These are phyloP conservation scores for Penicillium bialowiezense DNA, from an alignment of 495 filamentous ascomycete genomes.

Conservation along the genomic window DNA sequence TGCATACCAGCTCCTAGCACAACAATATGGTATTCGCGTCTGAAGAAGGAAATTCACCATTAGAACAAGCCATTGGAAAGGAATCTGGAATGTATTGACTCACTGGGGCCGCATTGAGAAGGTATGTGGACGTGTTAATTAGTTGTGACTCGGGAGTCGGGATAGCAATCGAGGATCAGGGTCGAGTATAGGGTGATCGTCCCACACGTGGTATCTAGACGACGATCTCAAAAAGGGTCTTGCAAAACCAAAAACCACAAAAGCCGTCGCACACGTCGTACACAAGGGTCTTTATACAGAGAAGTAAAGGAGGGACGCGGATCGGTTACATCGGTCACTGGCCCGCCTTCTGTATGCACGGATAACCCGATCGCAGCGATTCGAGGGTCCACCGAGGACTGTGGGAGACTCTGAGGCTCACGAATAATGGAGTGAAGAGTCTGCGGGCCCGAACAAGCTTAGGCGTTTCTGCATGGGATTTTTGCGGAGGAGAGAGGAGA, in stretches of 20 bases:
- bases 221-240: background rate
- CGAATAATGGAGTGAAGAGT: background rate
- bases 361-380: slow-evolving; percentile 1
- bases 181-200: slow-evolving; percentile 9
- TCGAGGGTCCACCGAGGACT: slow-evolving; percentile 2
- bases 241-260: background rate
- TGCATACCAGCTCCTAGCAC: slow-evolving; percentile 79
- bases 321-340: slow-evolving; percentile 6
- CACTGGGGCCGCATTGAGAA: slow-evolving; percentile 54
- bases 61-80: slow-evolving; percentile 19
- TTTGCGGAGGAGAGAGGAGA: slow-evolving; percentile 1
- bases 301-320: background rate
- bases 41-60: slow-evolving; percentile 27
- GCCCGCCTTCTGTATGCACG: slow-evolving; percentile 5
- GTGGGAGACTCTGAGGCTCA: background rate
- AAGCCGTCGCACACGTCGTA: background rate
- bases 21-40: slow-evolving; percentile 88
- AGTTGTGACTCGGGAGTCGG: background rate
- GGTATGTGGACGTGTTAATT: slow-evolving; percentile 7
- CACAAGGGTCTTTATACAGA: background rate
- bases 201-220: slow-evolving; percentile 14
- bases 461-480: background rate
- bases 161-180: slow-evolving; percentile 2
- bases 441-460: background rate
- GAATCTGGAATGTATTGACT: slow-evolving; percentile 21